Evolutionary conservation across 805 yeast species (phyloP).

Genomic region (Sugiyamaella qingdaonensis): DNA sequence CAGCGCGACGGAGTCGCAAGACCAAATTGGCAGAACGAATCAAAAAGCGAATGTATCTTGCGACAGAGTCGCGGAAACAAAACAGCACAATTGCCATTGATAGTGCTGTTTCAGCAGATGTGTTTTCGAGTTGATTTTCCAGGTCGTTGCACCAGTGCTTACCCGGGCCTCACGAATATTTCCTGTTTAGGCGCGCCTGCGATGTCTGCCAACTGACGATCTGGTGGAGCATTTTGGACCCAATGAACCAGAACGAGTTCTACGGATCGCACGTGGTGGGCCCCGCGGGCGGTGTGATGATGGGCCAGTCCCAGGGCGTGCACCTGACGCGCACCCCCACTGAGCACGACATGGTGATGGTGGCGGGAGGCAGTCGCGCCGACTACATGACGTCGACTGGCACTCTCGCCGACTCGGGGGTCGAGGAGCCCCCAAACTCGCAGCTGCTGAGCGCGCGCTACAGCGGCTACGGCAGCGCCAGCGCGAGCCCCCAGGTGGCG

Average conservation of each 20-base stretch:
- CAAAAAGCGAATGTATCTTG: too few relatives aligned
- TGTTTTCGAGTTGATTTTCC: too few relatives aligned
- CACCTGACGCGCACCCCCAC: not conserved
- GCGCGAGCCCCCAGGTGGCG: constrained; percentile 8
- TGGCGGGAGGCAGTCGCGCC: not conserved
- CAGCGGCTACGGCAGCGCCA: not conserved
- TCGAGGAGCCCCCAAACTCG: not conserved
- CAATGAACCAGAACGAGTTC: constrained; percentile 3
- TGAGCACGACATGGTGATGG: not conserved
- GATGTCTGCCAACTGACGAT: not conserved
- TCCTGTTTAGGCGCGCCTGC: not conserved
- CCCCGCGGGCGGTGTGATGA: not conserved
- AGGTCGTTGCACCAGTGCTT: not conserved
- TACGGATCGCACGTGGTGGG: constrained; percentile 1
- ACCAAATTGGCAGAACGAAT: too few relatives aligned
- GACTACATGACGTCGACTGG: constrained; percentile 9
- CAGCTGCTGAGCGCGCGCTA: not conserved
- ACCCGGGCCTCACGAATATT: constrained; percentile 3
- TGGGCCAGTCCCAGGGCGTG: not conserved
- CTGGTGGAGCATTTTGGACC: not conserved
- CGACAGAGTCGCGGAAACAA: too few relatives aligned
- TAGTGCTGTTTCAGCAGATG: too few relatives aligned
- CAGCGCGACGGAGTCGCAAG: too few relatives aligned
- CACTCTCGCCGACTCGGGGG: constrained; percentile 1
- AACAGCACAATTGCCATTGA: too few relatives aligned